phyloP scores from a whole-genome alignment of 2,329 filamentous ascomycete genomes.

The Fusarium scirpi region DNA sequence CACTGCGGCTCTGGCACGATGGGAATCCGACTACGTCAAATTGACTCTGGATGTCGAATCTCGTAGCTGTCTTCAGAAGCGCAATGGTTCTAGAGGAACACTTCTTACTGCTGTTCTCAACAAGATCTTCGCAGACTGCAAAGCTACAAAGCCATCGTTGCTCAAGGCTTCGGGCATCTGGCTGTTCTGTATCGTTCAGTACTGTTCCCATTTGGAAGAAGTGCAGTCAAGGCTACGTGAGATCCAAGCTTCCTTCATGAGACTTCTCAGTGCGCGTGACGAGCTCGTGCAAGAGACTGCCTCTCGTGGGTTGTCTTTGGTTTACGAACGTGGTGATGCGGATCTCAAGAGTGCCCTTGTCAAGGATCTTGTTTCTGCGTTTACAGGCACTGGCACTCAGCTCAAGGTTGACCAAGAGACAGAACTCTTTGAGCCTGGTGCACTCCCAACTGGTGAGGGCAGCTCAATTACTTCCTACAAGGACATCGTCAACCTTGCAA shows the following conservation, averaged over 20 bases:
- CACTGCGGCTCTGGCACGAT: slow-evolving; percentile 80
- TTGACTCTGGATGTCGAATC: slow-evolving; percentile 81
- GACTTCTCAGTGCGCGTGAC: slow-evolving; percentile 86
- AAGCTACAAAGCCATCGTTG: slow-evolving; percentile 86
- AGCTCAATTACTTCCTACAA: slow-evolving; percentile 95
- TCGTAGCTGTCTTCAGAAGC: slow-evolving; percentile 48
- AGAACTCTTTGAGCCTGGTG: slow-evolving; percentile 91
- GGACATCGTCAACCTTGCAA: slow-evolving; percentile 94
- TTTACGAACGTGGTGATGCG: slow-evolving; percentile 92
- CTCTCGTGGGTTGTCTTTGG: slow-evolving; percentile 87
- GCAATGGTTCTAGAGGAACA: slow-evolving; percentile 54
- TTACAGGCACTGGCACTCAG: slow-evolving; percentile 80
- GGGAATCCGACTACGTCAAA: slow-evolving; percentile 83
- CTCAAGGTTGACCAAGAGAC: slow-evolving; percentile 92
- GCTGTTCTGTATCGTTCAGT: slow-evolving; percentile 91
- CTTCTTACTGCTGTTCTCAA: slow-evolving; percentile 70
- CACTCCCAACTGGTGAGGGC: slow-evolving; percentile 88
- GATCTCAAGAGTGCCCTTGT: slow-evolving; percentile 85
- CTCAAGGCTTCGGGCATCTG: slow-evolving; percentile 95
- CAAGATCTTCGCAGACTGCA: slow-evolving; percentile 81
- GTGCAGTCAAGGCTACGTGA: slow-evolving; percentile 80
- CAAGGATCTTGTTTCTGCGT: slow-evolving; percentile 87
- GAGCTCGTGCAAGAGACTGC: slow-evolving; percentile 97
- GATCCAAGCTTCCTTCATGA: slow-evolving; percentile 88
- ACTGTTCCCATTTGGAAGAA: slow-evolving; percentile 82